Evolutionary conservation across 2,329 filamentous ascomycete genomes (phyloP).

Genomic region (Clonostachys sp.): DNA sequence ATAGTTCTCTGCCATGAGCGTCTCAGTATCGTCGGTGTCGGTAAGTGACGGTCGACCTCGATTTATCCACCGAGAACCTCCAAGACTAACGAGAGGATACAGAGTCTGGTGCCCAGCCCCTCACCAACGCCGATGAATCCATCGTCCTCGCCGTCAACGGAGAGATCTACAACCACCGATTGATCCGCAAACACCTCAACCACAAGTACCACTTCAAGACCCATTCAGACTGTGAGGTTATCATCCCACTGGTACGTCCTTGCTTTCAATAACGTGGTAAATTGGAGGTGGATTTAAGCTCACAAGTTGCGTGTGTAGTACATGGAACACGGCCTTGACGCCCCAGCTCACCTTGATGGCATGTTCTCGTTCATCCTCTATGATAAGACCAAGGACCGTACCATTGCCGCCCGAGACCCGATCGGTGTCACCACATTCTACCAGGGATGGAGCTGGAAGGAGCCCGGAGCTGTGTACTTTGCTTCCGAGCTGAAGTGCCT

Average conservation of each 20-base stretch:
- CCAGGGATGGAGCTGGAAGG: constrained; percentile 82
- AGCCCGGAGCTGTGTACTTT: constrained; percentile 86
- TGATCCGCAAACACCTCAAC: constrained; percentile 83
- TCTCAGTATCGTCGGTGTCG: constrained; percentile 94
- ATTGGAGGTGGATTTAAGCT: neutral
- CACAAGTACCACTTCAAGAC: constrained; percentile 95
- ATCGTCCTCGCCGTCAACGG: constrained; percentile 96
- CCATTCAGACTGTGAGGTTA: constrained; percentile 96
- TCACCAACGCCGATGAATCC: constrained; percentile 84
- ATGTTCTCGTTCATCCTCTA: constrained; percentile 99
- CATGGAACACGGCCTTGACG: constrained; percentile 84
- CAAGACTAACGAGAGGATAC: constrained; percentile 3
- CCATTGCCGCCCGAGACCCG: constrained; percentile 90
- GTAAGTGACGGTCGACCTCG: constrained; percentile 43
- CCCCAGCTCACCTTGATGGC: constrained; percentile 90
- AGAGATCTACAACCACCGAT: constrained; percentile 99
- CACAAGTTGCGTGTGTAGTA: constrained; percentile 51
- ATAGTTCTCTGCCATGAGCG: constrained; percentile 94
- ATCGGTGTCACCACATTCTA: constrained; percentile 98
- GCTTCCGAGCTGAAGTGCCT: constrained; percentile 95
- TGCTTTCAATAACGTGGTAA: neutral
- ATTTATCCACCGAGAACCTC: constrained; percentile 1
- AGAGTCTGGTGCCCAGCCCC: constrained; percentile 94
- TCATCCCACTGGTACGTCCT: constrained; percentile 81
- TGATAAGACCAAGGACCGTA: constrained; percentile 89